Conservation (phyloP, 2,329 filamentous ascomycete species). For the Escovopsis sp. region DNA sequence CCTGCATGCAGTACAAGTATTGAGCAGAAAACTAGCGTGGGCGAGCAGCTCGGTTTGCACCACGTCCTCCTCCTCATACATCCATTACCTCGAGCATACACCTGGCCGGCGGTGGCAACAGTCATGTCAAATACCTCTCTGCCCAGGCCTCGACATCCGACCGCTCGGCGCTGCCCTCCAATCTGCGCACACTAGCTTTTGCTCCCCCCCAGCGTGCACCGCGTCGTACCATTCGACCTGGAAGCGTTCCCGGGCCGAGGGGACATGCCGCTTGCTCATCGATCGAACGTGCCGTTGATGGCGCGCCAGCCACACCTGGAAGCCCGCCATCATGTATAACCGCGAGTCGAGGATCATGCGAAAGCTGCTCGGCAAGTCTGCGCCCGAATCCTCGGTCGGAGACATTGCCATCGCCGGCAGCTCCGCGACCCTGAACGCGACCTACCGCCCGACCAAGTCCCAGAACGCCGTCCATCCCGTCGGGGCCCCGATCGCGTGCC, state of each 20-base stretch:
- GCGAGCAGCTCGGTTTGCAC: too few relatives aligned
- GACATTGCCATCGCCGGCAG: conserved; percentile 31
- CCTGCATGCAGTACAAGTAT: too few relatives aligned
- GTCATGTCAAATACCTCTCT: too few relatives aligned
- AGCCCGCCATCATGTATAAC: conserved; percentile 30
- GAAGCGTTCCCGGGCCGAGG: background rate
- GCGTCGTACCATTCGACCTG: background rate
- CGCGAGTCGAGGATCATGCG: conserved; percentile 42
- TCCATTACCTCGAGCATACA: too few relatives aligned
- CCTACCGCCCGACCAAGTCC: conserved; percentile 36
- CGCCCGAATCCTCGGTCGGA: conserved; percentile 29
- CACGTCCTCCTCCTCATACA: too few relatives aligned
- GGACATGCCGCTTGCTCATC: conserved; percentile 4
- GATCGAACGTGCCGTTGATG: conserved; percentile 12
- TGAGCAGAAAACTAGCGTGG: too few relatives aligned
- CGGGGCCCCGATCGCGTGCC: conserved; percentile 36
- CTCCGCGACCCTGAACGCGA: conserved; percentile 16
- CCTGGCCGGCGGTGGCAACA: too few relatives aligned
- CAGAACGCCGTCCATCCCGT: conserved; percentile 39
- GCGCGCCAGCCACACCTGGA: conserved; percentile 16
- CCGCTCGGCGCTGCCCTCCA: background rate
- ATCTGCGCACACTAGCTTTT: too few relatives aligned
- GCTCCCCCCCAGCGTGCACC: background rate
- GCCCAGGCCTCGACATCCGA: too few relatives aligned
- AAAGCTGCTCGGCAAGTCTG: conserved; percentile 41